These are phyloP conservation scores for Exophiala calicioides DNA, from an alignment of 2,329 filamentous ascomycete species.

Conservation along the genomic window DNA sequence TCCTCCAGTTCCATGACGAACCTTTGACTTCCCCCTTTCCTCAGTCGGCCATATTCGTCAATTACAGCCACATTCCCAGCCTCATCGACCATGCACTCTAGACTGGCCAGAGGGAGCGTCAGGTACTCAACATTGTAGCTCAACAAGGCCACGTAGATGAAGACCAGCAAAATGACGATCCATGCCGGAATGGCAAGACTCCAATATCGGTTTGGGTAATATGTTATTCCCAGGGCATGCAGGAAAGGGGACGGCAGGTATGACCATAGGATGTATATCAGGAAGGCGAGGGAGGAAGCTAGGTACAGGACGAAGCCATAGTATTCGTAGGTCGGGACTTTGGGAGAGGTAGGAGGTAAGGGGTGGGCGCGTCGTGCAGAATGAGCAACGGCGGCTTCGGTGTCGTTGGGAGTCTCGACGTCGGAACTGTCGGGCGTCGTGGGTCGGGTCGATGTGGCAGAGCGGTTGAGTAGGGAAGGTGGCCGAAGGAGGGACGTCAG, in stretches of 20 bases:
- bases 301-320: conserved; percentile 98
- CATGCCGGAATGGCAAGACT: conserved; percentile 87
- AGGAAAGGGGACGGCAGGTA: conserved; percentile 91
- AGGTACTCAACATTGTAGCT: conserved; percentile 87
- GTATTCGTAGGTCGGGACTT: conserved; percentile 99
- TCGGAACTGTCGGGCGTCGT: conserved; percentile 91
- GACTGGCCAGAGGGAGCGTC: conserved; percentile 73
- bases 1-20: conserved; percentile 26
- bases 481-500: conserved; percentile 85
- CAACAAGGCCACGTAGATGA: conserved; percentile 91
- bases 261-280: conserved; percentile 74
- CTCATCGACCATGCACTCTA: conserved; percentile 91
- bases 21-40: conserved; percentile 43
- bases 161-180: conserved; percentile 82
- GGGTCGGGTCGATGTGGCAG: conserved; percentile 72
- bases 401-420: conserved; percentile 68
- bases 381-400: conserved; percentile 61
- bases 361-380: conserved; percentile 61
- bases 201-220: conserved; percentile 99
- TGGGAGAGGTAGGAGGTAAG: conserved; percentile 81
- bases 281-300: conserved; percentile 77
- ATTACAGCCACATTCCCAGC: conserved; percentile 82
- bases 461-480: conserved; percentile 51
- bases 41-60: conserved; percentile 66
- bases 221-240: conserved; percentile 89